Evolutionary conservation across 306 rosid species (phyloP).

Genomic region (Cucumis hystrix): DNA sequence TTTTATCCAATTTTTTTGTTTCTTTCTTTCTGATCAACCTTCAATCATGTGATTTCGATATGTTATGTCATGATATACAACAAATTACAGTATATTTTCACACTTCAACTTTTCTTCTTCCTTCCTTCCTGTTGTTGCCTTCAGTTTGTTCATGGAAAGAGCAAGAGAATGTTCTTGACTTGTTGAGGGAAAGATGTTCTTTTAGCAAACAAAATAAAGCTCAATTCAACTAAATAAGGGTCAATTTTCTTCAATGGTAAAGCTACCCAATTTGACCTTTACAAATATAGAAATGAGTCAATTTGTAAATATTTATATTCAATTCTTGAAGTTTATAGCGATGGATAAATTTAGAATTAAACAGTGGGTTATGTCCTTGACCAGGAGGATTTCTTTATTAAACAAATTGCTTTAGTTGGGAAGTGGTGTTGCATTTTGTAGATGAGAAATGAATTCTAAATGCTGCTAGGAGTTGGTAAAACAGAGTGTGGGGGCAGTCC

Average conservation of each 20-base stretch:
- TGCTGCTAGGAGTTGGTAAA: neutral
- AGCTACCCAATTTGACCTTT: too few relatives aligned
- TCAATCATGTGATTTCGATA: slow-evolving; percentile 15
- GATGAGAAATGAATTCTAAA: neutral
- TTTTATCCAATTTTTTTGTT: slow-evolving; percentile 2
- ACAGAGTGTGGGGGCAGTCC: neutral
- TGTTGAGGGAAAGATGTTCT: neutral
- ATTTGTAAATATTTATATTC: too few relatives aligned
- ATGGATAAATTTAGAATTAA: neutral
- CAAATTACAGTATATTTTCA: neutral
- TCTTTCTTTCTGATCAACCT: slow-evolving; percentile 10
- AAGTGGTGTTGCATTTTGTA: neutral
- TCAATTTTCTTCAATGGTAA: too few relatives aligned
- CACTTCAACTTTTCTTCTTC: neutral
- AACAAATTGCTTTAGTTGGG: neutral
- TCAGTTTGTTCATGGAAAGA: neutral
- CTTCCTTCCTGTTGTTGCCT: neutral
- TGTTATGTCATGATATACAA: slow-evolving; percentile 20
- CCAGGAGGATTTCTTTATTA: neutral
- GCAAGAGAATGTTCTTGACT: neutral
- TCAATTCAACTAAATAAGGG: too few relatives aligned
- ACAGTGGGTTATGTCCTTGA: neutral
- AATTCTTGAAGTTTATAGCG: too few relatives aligned
- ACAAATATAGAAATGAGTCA: too few relatives aligned
- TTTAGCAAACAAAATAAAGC: neutral